These are phyloP conservation scores for Solanum corneliomulleri DNA, from an alignment of 257 asterid species.

Conservation along the genomic window DNA sequence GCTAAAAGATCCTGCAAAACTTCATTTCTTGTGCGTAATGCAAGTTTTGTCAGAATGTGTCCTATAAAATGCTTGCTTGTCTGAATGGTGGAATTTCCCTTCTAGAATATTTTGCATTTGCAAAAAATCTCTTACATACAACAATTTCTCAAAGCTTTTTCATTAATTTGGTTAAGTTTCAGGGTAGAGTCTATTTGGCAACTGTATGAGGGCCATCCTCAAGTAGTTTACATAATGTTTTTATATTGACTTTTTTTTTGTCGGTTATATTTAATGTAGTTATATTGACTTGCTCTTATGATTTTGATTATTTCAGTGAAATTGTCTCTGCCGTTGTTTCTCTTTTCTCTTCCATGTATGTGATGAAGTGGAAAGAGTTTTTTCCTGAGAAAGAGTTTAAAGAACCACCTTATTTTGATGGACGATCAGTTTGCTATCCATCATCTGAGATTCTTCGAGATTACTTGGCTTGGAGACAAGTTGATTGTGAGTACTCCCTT, in stretches of 20 bases:
- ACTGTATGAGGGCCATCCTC: background rate
- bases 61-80: background rate
- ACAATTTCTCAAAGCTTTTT: background rate
- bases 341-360: slow-evolving; percentile 59
- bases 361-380: slow-evolving; percentile 59
- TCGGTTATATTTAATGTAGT: background rate
- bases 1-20: background rate
- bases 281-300: background rate
- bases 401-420: slow-evolving; percentile 65
- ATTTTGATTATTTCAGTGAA: slow-evolving; percentile 30
- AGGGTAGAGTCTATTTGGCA: background rate
- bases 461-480: slow-evolving; percentile 94
- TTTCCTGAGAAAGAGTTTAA: slow-evolving; percentile 51
- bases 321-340: slow-evolving; percentile 63
- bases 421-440: slow-evolving; percentile 81
- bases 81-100: background rate
- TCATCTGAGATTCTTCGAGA: slow-evolving; percentile 54
- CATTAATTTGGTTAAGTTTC: background rate
- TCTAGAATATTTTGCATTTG: background rate
- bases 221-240: background rate
- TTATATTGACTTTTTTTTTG: background rate
- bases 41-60: background rate
- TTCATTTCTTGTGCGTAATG: background rate
- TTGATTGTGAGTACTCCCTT: slow-evolving; percentile 55
- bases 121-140: background rate